These are phyloP conservation scores for Xylariaceae sp. DNA, from an alignment of 2,329 filamentous ascomycete species.

Conservation along the genomic window DNA sequence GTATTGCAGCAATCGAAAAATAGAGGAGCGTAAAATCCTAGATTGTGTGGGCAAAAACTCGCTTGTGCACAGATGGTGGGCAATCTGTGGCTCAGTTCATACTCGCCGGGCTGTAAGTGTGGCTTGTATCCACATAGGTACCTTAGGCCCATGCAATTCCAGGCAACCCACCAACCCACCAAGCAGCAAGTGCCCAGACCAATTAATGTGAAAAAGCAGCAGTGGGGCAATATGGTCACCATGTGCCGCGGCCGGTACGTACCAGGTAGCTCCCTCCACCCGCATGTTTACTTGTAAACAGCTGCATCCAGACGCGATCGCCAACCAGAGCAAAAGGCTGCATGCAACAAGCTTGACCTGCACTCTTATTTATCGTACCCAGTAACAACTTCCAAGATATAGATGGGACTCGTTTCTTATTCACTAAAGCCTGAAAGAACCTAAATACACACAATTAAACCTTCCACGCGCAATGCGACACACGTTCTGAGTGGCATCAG, in stretches of 20 bases:
- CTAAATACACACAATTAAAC: constrained; percentile 1
- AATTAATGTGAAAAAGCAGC: too few relatives aligned
- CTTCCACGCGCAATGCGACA: constrained; percentile 22
- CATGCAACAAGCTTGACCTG: constrained; percentile 4
- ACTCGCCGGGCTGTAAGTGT: neutral
- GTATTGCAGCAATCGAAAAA: constrained; percentile 31
- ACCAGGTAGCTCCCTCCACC: constrained; percentile 19
- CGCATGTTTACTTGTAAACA: constrained; percentile 31
- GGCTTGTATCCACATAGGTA: neutral
- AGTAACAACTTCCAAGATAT: neutral
- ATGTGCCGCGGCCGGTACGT: too few relatives aligned
- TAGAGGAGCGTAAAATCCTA: constrained; percentile 30
- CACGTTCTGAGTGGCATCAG: constrained; percentile 11
- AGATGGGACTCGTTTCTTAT: constrained; percentile 3
- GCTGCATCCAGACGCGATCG: constrained; percentile 24
- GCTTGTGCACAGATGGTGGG: constrained; percentile 27
- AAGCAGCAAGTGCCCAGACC: too few relatives aligned
- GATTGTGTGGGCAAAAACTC: constrained; percentile 35
- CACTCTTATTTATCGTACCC: too few relatives aligned
- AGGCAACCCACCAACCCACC: too few relatives aligned
- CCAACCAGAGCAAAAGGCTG: constrained; percentile 6
- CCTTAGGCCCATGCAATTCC: neutral
- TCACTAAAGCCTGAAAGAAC: neutral
- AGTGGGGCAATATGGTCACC: too few relatives aligned
- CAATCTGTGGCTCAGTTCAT: neutral